Base-by-base conservation (phyloP, 345 rosid species). In the Salix viminalis region DNA sequence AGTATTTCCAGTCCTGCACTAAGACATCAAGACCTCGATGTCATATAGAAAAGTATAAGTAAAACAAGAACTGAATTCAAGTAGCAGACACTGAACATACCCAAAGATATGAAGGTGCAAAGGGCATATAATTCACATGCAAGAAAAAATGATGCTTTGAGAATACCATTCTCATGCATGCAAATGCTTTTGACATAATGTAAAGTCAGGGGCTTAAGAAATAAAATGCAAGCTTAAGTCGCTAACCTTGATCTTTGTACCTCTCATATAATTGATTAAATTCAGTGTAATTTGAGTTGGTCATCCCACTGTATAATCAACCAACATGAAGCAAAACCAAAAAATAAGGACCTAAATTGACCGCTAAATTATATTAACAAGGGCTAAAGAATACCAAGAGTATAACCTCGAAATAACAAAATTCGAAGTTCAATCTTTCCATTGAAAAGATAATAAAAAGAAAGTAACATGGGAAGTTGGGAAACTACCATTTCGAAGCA, bases 221-320 rank as follows among this genome's bases (percentile, higher is more conserved):
- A 36, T 28, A 50, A 61, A 21, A 23, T 32, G 58, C 24, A 71
- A n/a, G 37, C 48, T 18, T 39, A 24, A 70, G 58, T 72, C 72
- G 37, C 73, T 62, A n/a, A 81, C 84, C 84, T 77, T 73, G 69
- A 65, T 74, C 78, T 73, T 81, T 81, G 54, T 81, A 81, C 67
- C 74, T 77, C 26, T 65, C 72, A 54, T 81, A 77, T 50, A 81
- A 44, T 19, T 77, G 80, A 77, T 77, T 81, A 75, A 81, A 52
- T 71, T 81, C 84, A 2, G 78, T 65, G 76, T 81, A 81, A 69
- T 81, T 81, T n/a, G 84, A 81, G 69, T 81, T 77, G 68, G 84
- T 81, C 80, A 81, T 73, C 39, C 84, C 84, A 70, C 84, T 81
- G 72, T 32, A 52, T 1, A 66, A 65, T 48, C 56, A 66, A 56